Conservation (phyloP, 2,329 filamentous ascomycete species). For the Hyphodiscus sp. region DNA sequence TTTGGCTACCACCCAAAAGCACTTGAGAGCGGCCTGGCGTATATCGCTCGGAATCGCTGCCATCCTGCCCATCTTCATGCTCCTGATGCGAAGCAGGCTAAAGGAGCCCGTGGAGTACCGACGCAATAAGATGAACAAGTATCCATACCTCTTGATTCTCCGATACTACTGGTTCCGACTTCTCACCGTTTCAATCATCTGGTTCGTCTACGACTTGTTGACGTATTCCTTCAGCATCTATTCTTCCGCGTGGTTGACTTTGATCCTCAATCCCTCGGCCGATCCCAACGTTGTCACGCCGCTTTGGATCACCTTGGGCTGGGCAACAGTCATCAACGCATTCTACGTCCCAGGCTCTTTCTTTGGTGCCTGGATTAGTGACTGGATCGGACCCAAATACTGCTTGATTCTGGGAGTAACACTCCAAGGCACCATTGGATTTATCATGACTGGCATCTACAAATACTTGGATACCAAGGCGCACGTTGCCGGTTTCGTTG, state of each 20-base stretch:
- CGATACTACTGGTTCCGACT: slow-evolving; percentile 70
- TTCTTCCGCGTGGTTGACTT: slow-evolving; percentile 65
- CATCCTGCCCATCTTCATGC: slow-evolving; percentile 66
- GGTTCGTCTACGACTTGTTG: slow-evolving; percentile 85
- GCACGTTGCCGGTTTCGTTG: slow-evolving; percentile 69
- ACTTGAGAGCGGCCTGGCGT: slow-evolving; percentile 74
- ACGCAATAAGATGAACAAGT: slow-evolving; percentile 33
- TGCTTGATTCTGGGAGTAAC: slow-evolving; percentile 66
- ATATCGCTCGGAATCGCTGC: slow-evolving; percentile 71
- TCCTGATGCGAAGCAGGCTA: slow-evolving; percentile 65
- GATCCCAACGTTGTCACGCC: slow-evolving; percentile 29
- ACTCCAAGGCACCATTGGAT: slow-evolving; percentile 72
- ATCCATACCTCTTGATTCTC: slow-evolving; percentile 48
- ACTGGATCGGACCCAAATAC: slow-evolving; percentile 72
- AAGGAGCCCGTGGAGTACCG: slow-evolving; percentile 75
- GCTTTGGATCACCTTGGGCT: slow-evolving; percentile 75
- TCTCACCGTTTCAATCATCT: slow-evolving; percentile 56
- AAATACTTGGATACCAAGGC: slow-evolving; percentile 55
- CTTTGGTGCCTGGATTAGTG: slow-evolving; percentile 68
- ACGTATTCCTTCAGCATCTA: slow-evolving; percentile 83
- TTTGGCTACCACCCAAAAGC: slow-evolving; percentile 44
- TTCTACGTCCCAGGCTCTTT: slow-evolving; percentile 85
- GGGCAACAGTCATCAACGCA: slow-evolving; percentile 81
- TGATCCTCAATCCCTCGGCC: slow-evolving; percentile 56
- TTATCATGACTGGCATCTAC: slow-evolving; percentile 83